Conservation (phyloP, 768 basidiomycete species). For the Amanita rubescens region DNA sequence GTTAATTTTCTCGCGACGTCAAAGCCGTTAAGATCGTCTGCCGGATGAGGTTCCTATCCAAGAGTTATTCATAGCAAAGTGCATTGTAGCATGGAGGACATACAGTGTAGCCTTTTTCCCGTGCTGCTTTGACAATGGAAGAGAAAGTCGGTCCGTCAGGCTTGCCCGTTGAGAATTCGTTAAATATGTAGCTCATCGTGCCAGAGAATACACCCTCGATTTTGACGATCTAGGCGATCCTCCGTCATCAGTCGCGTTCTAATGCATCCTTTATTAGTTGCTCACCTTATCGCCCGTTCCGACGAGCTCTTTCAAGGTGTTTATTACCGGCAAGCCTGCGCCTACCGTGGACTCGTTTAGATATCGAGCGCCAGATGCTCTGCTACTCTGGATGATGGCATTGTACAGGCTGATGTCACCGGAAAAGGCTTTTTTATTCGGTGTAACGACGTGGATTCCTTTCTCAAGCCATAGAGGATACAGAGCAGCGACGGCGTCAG, state of each 20-base stretch:
- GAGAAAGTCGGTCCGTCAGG: constrained; percentile 75
- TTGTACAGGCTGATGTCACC: constrained; percentile 62
- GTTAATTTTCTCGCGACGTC: constrained; percentile 97
- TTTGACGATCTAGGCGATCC: constrained; percentile 57
- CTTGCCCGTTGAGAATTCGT: constrained; percentile 76
- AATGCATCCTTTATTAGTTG: background rate
- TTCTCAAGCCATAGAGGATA: constrained; percentile 76
- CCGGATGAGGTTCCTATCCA: constrained; percentile 86
- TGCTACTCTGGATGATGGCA: constrained; percentile 53
- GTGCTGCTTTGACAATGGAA: constrained; percentile 79
- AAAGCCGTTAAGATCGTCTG: constrained; percentile 92
- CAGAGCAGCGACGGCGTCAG: constrained; percentile 66
- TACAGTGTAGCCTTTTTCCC: constrained; percentile 93
- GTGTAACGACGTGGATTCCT: constrained; percentile 86
- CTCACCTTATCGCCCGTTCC: constrained; percentile 85
- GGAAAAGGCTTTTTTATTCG: constrained; percentile 97
- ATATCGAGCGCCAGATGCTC: constrained; percentile 56
- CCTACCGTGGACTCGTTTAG: constrained; percentile 92
- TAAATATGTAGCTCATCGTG: constrained; percentile 99
- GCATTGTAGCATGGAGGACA: constrained; percentile 10
- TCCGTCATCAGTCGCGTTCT: background rate
- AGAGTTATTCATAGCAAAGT: background rate
- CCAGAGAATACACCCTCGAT: constrained; percentile 98
- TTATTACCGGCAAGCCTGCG: constrained; percentile 89
- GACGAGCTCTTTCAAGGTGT: constrained; percentile 87